A percentile compares a stretch with the other conserved stretches of the same genome.
Conservation (phyloP, 306 rosid genomes). For the Cicer yamashitae region DNA sequence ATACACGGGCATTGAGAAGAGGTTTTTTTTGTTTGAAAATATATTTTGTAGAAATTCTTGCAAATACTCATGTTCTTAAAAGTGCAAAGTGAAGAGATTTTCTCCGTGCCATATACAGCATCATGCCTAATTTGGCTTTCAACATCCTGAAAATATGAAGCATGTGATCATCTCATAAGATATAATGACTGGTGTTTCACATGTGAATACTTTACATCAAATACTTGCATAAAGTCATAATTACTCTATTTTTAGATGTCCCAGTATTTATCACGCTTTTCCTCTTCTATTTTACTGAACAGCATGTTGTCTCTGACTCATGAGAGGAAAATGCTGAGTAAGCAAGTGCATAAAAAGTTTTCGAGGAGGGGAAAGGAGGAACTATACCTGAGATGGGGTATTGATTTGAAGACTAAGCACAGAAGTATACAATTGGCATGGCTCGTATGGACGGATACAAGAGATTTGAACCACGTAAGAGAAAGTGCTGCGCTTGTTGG, state of each 20-base stretch:
- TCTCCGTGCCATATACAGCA: conserved; percentile 11
- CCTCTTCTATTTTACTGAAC: conserved; percentile 7
- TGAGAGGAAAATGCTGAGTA: conserved; percentile 85
- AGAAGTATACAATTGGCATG: conserved; percentile 75
- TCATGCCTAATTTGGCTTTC: neutral
- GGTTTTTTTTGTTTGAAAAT: neutral
- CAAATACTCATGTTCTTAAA: conserved; percentile 9
- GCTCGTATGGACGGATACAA: conserved; percentile 64
- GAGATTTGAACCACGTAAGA: conserved; percentile 60
- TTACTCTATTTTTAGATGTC: conserved; percentile 23
- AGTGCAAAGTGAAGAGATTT: neutral
- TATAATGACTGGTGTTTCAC: neutral
- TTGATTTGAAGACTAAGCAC: conserved; percentile 64
- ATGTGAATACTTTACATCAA: conserved; percentile 16
- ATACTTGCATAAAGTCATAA: neutral
- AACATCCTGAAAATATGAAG: conserved; percentile 26
- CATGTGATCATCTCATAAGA: neutral
- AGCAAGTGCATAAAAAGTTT: conserved; percentile 69
- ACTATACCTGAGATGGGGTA: conserved; percentile 74
- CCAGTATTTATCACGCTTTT: conserved; percentile 13
- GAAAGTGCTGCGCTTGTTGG: conserved; percentile 84
- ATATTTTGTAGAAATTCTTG: conserved; percentile 1
- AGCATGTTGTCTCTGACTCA: conserved; percentile 65
- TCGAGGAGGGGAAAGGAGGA: conserved; percentile 62
- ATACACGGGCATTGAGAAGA: neutral